These are phyloP conservation scores for Aspergillus asperescens DNA, from an alignment of 495 filamentous ascomycete genomes.

Conservation along the genomic window DNA sequence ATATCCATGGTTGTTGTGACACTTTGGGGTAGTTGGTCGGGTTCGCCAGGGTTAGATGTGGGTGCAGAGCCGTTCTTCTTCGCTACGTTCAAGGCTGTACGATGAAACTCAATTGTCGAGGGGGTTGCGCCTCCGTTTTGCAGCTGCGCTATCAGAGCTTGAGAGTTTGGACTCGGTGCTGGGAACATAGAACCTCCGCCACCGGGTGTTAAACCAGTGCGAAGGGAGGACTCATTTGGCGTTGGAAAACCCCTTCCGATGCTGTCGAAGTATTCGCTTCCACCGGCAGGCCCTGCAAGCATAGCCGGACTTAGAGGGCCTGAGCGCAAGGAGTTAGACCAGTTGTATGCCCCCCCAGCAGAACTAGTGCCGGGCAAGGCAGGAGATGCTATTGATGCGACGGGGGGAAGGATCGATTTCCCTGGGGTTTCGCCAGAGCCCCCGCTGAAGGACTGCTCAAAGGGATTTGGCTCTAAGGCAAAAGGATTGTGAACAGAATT, in stretches of 20 bases:
- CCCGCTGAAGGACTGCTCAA: constrained; percentile 85
- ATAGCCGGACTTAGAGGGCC: constrained; percentile 96
- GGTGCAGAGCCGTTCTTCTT: constrained; percentile 50
- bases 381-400: constrained; percentile 87
- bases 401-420: constrained; percentile 82
- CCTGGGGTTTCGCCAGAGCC: constrained; percentile 73
- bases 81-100: constrained; percentile 79
- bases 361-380: constrained; percentile 67
- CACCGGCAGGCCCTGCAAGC: constrained; percentile 77
- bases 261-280: constrained; percentile 74
- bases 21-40: constrained; percentile 42
- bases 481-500: constrained; percentile 58
- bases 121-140: constrained; percentile 81
- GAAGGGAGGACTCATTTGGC: constrained; percentile 91
- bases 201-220: constrained; percentile 88
- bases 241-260: constrained; percentile 87
- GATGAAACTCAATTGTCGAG: constrained; percentile 87
- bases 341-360: constrained; percentile 60
- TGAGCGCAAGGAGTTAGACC: constrained; percentile 81
- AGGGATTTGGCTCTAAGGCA: constrained; percentile 88
- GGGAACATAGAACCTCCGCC: constrained; percentile 98
- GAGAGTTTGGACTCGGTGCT: constrained; percentile 79
- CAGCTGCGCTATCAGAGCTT: constrained; percentile 71
- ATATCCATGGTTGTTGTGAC: constrained; percentile 43
- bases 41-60: constrained; percentile 49